Percentiles rank a stretch among this genome's conserved stretches.
Conservation (phyloP, 257 asterid species). For the Galeopsis tetrahit region DNA sequence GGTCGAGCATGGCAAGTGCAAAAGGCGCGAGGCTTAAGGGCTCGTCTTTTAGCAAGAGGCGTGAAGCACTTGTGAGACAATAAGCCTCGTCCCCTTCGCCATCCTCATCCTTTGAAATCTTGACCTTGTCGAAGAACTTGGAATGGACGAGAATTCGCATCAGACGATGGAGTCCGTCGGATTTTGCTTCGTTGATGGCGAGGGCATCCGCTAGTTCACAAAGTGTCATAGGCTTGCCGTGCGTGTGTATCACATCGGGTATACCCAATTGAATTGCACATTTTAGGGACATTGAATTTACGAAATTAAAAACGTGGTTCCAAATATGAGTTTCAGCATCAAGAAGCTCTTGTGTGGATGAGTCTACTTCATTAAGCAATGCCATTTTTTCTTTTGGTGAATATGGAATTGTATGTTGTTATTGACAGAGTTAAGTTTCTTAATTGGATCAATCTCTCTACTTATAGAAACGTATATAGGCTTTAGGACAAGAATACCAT, state of each 20-base stretch:
- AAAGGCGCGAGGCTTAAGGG: not conserved
- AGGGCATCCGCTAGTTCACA: too few species aligned
- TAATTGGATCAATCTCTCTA: too few species aligned
- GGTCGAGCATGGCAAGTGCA: too few species aligned
- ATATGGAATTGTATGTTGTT: too few species aligned
- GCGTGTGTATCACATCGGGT: too few species aligned
- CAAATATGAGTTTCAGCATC: constrained; percentile 31
- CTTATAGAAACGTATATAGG: too few species aligned
- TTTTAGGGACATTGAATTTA: constrained; percentile 25
- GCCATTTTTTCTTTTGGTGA: constrained; percentile 9
- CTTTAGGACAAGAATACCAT: too few species aligned
- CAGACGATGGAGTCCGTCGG: too few species aligned
- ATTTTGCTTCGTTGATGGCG: too few species aligned
- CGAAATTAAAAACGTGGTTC: constrained; percentile 31
- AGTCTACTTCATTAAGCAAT: not conserved
- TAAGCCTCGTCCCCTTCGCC: too few species aligned
- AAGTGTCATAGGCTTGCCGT: too few species aligned
- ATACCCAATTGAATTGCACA: constrained; percentile 21
- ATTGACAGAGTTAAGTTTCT: too few species aligned
- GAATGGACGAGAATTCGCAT: not conserved
- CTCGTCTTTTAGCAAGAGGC: not conserved
- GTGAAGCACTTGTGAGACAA: constrained; percentile 2
- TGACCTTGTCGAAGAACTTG: constrained; percentile 4
- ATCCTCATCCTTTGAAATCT: constrained; percentile 1
- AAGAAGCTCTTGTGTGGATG: not conserved